Conservation (phyloP, 495 filamentous ascomycete genomes). For the Apodospora peruviana region DNA sequence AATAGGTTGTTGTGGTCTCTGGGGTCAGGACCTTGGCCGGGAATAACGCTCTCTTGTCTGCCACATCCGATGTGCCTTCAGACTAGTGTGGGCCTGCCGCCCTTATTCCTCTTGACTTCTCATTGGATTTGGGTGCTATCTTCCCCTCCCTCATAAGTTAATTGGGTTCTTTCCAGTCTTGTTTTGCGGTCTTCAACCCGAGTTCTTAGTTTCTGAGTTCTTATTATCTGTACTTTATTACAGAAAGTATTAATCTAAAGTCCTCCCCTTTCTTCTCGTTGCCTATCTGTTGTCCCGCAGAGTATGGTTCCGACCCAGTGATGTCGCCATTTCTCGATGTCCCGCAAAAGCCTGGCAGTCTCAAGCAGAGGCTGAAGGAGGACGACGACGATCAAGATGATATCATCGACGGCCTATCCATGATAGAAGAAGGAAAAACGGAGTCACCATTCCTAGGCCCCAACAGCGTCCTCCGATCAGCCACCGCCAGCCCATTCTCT, state of each 20-base stretch:
- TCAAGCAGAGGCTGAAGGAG: constrained; percentile 12
- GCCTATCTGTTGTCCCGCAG: background rate
- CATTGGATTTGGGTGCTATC: background rate
- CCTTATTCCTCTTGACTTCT: background rate
- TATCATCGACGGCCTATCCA: constrained; percentile 10
- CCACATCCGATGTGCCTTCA: background rate
- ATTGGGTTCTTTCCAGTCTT: background rate
- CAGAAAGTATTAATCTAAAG: too few species aligned
- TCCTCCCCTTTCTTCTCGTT: background rate
- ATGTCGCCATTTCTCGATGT: constrained; percentile 11
- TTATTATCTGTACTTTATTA: too few species aligned
- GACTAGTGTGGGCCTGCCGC: background rate
- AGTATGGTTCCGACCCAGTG: background rate
- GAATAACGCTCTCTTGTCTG: constrained; percentile 5
- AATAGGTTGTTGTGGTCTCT: background rate
- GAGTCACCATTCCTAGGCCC: constrained; percentile 18
- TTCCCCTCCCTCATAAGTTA: background rate
- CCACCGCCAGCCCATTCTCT: constrained; percentile 16
- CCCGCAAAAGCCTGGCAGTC: constrained; percentile 8
- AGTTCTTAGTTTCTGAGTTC: too few species aligned
- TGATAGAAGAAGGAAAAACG: constrained; percentile 7
- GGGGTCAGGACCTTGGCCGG: background rate
- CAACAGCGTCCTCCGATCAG: constrained; percentile 22
- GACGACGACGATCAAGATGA: constrained; percentile 33
- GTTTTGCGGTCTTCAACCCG: too few species aligned